Evolutionary conservation across 306 rosid species (phyloP), one percentile per base, ranked within the genome.

Genomic region (Benincasa hispida): DNA sequence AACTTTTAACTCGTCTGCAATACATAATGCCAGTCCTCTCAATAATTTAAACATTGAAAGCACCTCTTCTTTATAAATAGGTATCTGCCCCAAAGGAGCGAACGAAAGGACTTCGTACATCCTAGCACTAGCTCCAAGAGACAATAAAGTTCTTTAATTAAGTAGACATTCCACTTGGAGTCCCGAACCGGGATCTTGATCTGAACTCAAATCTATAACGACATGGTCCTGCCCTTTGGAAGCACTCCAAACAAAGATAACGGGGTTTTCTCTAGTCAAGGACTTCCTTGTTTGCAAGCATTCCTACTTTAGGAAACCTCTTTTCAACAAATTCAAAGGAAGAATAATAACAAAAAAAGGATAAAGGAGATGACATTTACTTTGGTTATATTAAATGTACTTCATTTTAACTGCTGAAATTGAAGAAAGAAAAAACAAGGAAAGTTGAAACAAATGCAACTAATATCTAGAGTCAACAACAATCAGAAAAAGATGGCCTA

Each of bases 401-500:
- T 5, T 50, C 61, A 72, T 50, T 18, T 15, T 24, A 19, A 24
- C 76, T 6, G 21, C 59, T 70, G 7, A 19, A 9, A 18, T 9
- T 50, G 30, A 72, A 48, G 24, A 47, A 48, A 1, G 57, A 14
- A 45, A 42, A 14, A 68, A 42, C 0, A 8, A 35, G 3, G 5
- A 10, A 65, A 12, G 4, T 66, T n/a, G 56, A 70, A 13, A 15
- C 22, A 45, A 70, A 70, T 70, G 57, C 75, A 72, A 70, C 42
- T 17, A 48, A 25, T 48, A 48, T 15, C 39, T 70, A 13, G 22
- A 67, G 54, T 39, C 10, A 67, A 67, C 54, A 39, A 41, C 30
- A 67, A 27, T 51, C 47, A 48, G 41, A 30, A 72, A 72, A 50
- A 21, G 76, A 72, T 10, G 37, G 76, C 91, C 77, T 76, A 88